Evolutionary conservation across 2,329 filamentous ascomycete species (phyloP).

Genomic region (Phialophora chinensis): DNA sequence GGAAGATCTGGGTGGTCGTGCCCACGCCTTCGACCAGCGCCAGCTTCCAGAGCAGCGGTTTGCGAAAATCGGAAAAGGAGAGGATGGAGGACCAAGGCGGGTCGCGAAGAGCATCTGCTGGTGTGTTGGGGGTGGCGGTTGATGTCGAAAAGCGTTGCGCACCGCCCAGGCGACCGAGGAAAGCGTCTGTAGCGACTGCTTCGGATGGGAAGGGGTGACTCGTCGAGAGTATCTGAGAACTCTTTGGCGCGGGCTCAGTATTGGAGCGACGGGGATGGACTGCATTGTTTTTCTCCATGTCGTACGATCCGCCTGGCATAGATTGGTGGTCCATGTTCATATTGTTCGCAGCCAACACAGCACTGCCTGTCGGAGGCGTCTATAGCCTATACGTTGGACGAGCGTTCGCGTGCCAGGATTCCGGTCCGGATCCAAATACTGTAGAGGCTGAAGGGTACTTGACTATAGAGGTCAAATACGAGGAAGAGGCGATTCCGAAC

Average conservation of each 20-base stretch:
- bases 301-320: neutral
- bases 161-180: constrained; percentile 6
- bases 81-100: constrained; percentile 9
- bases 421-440: constrained; percentile 15
- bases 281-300: neutral
- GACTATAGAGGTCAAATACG: constrained; percentile 10
- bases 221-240: neutral
- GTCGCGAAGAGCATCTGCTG: constrained; percentile 3
- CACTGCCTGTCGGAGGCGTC: neutral
- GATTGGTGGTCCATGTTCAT: neutral
- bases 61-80: constrained; percentile 5
- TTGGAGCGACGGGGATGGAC: neutral
- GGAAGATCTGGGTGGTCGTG: constrained; percentile 41
- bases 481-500: constrained; percentile 14
- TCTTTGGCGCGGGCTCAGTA: neutral
- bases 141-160: constrained; percentile 3
- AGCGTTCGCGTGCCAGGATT: neutral
- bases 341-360: neutral
- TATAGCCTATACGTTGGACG: neutral
- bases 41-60: constrained; percentile 11
- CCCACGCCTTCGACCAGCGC: constrained; percentile 47
- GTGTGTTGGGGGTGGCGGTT: constrained; percentile 3
- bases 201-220: neutral
- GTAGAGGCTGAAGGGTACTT: constrained; percentile 17
- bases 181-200: neutral